Evolutionary conservation across 306 rosid species (phyloP).

Genomic region (Herpetospermum pedunculosum): DNA sequence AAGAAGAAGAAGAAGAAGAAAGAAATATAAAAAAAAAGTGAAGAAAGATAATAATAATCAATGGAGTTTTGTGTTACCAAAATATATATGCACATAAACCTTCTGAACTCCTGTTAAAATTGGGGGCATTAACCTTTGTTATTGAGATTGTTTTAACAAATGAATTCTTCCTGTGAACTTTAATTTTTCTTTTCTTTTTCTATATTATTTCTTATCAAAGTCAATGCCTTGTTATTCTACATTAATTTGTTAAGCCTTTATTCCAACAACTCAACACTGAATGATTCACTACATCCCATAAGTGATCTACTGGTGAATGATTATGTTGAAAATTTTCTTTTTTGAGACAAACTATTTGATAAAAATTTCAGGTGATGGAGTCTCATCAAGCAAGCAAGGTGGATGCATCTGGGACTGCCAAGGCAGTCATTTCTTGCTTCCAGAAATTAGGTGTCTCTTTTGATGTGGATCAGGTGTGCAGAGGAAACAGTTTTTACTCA

Average conservation of each 20-base stretch:
- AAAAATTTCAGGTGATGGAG: constrained; percentile 60
- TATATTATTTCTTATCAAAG: background rate
- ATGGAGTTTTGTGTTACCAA: background rate
- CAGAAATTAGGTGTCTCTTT: constrained; percentile 61
- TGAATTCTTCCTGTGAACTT: background rate
- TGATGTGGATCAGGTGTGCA: constrained; percentile 60
- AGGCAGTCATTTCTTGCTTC: constrained; percentile 88
- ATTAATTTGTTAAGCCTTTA: background rate
- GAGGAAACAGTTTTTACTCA: background rate
- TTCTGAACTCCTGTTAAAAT: background rate
- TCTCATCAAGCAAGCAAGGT: constrained; percentile 90
- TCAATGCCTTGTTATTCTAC: background rate
- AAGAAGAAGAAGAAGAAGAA: background rate
- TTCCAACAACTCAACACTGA: background rate
- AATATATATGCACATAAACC: background rate
- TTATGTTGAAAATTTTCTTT: background rate
- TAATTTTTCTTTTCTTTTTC: background rate
- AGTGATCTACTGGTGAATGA: background rate
- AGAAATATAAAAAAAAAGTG: too few relatives aligned
- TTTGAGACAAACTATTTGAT: constrained; percentile 13
- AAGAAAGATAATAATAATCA: background rate
- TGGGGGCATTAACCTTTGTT: background rate
- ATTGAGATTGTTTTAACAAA: constrained; percentile 11
- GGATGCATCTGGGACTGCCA: constrained; percentile 93
- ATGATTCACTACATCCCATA: background rate